phyloP scores from a whole-genome alignment of 169 alveolate genomes.

The Miamiensis avidus region DNA sequence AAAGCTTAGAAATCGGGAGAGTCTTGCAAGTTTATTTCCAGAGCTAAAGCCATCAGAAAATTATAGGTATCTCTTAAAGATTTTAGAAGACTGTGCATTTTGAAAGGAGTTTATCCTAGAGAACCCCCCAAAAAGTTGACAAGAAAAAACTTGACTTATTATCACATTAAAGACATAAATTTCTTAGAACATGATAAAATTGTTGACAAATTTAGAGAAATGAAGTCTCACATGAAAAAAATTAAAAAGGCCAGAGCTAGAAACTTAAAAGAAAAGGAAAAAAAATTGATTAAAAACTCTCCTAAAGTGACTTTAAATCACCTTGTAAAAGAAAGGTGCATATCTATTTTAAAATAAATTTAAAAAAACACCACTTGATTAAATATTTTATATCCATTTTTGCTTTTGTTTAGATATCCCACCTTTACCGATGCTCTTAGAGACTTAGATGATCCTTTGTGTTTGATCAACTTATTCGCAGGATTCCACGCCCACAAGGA shows the following conservation, averaged over 20 bases:
- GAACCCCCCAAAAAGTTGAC: conserved; percentile 96
- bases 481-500: conserved; percentile 85
- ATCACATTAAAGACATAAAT: conserved; percentile 94
- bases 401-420: conserved; percentile 82
- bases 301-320: conserved; percentile 95
- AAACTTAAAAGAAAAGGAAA: conserved; percentile 86
- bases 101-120: conserved; percentile 99
- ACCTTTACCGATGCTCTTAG: conserved; percentile 95
- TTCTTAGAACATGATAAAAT: conserved; percentile 88
- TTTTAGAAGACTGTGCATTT: conserved; percentile 97
- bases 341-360: neutral
- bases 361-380: neutral
- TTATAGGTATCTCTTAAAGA: conserved; percentile 91
- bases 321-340: conserved; percentile 91
- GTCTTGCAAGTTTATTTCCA: conserved; percentile 89
- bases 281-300: conserved; percentile 76
- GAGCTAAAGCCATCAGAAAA: conserved; percentile 90
- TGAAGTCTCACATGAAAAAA: conserved; percentile 91
- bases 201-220: conserved; percentile 86
- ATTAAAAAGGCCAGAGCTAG: conserved; percentile 87
- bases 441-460: conserved; percentile 98
- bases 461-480: conserved; percentile 94
- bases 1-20: conserved; percentile 90
- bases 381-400: neutral
- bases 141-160: conserved; percentile 90